A percentile compares a stretch with the other conserved stretches of the same genome.
Conservation (phyloP, 2,329 filamentous ascomycete species). For the Anisogramma anomala region DNA sequence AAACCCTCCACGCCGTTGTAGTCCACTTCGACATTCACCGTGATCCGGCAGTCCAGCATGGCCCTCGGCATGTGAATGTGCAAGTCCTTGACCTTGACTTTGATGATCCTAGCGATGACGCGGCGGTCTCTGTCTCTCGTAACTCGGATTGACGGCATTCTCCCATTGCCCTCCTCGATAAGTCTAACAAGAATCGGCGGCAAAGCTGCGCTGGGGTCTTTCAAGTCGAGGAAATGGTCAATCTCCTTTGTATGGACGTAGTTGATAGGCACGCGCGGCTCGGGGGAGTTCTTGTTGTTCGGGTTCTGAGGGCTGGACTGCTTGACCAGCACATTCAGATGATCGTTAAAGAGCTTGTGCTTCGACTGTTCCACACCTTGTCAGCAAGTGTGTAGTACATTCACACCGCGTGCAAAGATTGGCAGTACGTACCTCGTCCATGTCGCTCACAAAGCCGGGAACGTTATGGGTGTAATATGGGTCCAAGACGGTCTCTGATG, state of each 20-base stretch:
- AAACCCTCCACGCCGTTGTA: conserved; percentile 59
- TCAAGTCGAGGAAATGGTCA: conserved; percentile 70
- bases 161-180: conserved; percentile 35
- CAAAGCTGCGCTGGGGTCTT: conserved; percentile 45
- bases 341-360: conserved; percentile 74
- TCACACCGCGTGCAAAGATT: background rate
- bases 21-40: conserved; percentile 87
- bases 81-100: conserved; percentile 78
- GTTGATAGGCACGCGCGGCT: conserved; percentile 50
- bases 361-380: conserved; percentile 46
- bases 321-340: conserved; percentile 59
- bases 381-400: background rate
- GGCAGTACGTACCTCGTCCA: conserved; percentile 61
- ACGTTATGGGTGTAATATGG: conserved; percentile 29
- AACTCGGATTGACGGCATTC: conserved; percentile 52
- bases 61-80: conserved; percentile 69
- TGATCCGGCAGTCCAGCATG: conserved; percentile 82
- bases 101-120: conserved; percentile 75
- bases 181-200: conserved; percentile 52
- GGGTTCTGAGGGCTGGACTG: conserved; percentile 46
- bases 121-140: conserved; percentile 62
- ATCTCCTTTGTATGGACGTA: conserved; percentile 76
- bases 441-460: conserved; percentile 69
- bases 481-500: conserved; percentile 52
- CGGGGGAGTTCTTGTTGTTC: conserved; percentile 26